Evolutionary conservation across 208 protist genomes (phyloP).

Genomic region (Plasmodiophora brassicae): DNA sequence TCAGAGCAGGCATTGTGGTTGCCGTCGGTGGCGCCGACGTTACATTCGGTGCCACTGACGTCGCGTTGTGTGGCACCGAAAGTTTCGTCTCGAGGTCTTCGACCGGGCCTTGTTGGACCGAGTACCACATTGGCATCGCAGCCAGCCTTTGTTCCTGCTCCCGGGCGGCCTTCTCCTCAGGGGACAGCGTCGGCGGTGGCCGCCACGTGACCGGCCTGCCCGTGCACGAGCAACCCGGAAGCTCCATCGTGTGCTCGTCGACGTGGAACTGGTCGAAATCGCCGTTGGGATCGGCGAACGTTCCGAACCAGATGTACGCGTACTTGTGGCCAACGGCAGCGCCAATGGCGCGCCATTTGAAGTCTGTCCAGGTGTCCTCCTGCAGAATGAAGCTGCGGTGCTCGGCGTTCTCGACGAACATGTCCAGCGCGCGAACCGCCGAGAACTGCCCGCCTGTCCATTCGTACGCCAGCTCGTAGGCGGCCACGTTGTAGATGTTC

Average conservation of each 20-base stretch:
- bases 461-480: slow-evolving; percentile 28
- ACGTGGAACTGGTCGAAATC: slow-evolving; percentile 31
- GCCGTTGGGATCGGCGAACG: neutral
- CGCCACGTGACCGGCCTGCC: neutral
- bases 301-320: slow-evolving; percentile 26
- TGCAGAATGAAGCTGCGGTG: slow-evolving; percentile 17
- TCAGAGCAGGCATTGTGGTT: no score
- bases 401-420: neutral
- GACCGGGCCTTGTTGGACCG: neutral
- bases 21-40: no score
- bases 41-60: no score
- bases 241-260: neutral
- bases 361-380: slow-evolving; percentile 3
- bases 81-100: no score
- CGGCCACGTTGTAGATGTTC: slow-evolving; percentile 6
- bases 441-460: slow-evolving; percentile 7
- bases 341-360: slow-evolving; percentile 12
- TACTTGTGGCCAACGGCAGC: neutral
- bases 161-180: neutral
- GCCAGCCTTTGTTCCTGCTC: neutral
- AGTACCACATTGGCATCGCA: neutral
- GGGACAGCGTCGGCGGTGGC: neutral
- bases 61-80: no score
- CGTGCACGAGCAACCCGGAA: neutral
- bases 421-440: slow-evolving; percentile 2